A percentile compares a stretch with the other conserved stretches of the same genome.
These are phyloP conservation scores for Citrullus amarus DNA, from an alignment of 306 rosid species.

Conservation along the genomic window DNA sequence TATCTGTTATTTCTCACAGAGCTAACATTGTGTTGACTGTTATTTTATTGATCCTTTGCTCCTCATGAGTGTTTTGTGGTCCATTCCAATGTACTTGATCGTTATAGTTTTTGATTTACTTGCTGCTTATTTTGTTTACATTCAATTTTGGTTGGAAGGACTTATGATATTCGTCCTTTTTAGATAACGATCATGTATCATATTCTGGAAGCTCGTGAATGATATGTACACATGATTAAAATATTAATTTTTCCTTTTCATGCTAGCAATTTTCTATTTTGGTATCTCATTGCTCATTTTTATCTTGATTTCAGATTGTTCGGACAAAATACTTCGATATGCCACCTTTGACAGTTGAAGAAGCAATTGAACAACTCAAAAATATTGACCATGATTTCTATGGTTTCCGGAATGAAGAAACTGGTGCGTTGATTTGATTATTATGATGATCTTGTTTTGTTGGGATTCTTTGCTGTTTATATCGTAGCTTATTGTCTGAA, in stretches of 20 bases:
- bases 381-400: conserved; percentile 83
- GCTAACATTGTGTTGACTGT: not conserved
- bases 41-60: not conserved
- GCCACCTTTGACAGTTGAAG: conserved; percentile 86
- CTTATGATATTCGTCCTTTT: not conserved
- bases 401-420: conserved; percentile 88
- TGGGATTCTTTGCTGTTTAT: not conserved
- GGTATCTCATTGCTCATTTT: not conserved
- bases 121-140: not conserved
- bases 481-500: conserved; percentile 8
- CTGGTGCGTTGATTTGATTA: conserved; percentile 33
- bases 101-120: not conserved
- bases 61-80: not conserved
- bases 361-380: conserved; percentile 81
- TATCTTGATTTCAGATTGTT: conserved; percentile 43
- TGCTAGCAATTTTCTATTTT: not conserved
- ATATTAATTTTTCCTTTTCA: not conserved
- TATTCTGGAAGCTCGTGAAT: not conserved
- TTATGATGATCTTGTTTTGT: not conserved
- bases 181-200: not conserved
- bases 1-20: not conserved
- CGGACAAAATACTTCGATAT: conserved; percentile 88
- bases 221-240: not conserved
- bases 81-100: not conserved
- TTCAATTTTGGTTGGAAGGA: not conserved